Base-by-base conservation (phyloP, 1,284 basidiomycete genomes). In the Ganoderma lingzhi region DNA sequence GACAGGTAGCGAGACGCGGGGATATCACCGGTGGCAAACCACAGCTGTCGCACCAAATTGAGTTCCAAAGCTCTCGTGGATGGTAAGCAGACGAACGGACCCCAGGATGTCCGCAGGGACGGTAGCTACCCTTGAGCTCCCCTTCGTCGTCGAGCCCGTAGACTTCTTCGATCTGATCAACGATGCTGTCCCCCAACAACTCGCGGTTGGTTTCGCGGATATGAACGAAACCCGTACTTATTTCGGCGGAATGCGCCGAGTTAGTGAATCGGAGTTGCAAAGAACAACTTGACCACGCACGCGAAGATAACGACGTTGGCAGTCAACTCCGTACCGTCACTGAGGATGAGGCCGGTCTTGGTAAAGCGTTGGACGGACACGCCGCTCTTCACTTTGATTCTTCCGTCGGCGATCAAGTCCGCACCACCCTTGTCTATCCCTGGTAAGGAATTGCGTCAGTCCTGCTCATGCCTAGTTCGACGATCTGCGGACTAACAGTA, bases 281-380 rank as follows among this genome's bases (percentile, higher is more conserved):
- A 19, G 12, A 28, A 28, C 23, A 9, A 48, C 19, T 30, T 41
- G 6, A 73, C 82, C 48, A 69, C 71, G 37, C 56, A 83, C 37
- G 89, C 87, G 75, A 90, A 88, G 12, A 94, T 76, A n/a, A 94
- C 87, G 3, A 90, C 84, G 75, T 95, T 92, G 0, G 88, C 91
- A 8, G 84, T 76, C 15, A 93, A 78, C 69, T 85, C 84, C 2
- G 84, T 86, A 3, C 89, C 91, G 70, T 94, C 87, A 63, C 85
- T 86, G 73, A 94, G 93, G 23, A 83, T 82, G 4, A 94, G 74
- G 0, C 86, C 86, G 2, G 77, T 83, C 68, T 86, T 81, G 0
- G 86, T 88, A 73, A 89, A 89, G 41, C 77, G 75, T 44, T 83
- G 80, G 65, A 90, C 84, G 59, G 85, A 81, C 45, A 84, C 84